Percentiles rank a stretch among this genome's conserved stretches.
Conservation (phyloP, 768 basidiomycete genomes). For the Saitozyma sp. region DNA sequence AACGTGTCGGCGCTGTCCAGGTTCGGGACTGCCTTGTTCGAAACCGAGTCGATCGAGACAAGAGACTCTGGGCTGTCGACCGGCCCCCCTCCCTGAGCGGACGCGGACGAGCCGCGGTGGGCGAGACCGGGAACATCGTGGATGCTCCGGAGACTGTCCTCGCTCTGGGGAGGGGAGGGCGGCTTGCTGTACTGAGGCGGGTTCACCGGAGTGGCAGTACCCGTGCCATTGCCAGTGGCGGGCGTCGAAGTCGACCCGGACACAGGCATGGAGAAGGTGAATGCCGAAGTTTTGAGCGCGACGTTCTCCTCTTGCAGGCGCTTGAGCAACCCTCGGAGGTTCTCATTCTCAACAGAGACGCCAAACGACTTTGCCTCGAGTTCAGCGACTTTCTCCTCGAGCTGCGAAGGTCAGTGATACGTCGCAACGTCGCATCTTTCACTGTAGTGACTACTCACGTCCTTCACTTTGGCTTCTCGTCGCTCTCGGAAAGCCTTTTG, state of each 20-base stretch:
- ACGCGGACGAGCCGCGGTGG: conserved; percentile 13
- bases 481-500: conserved; percentile 96
- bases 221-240: background rate
- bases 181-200: conserved; percentile 17
- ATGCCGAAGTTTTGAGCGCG: conserved; percentile 72
- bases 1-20: conserved; percentile 22
- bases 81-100: background rate
- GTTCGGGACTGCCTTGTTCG: conserved; percentile 3
- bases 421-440: background rate
- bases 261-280: conserved; percentile 78
- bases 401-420: conserved; percentile 55
- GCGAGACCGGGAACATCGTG: conserved; percentile 23
- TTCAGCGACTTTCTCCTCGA: conserved; percentile 86
- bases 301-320: conserved; percentile 86
- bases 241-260: conserved; percentile 22
- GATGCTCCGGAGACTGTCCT: conserved; percentile 29
- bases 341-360: conserved; percentile 76
- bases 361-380: conserved; percentile 79
- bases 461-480: conserved; percentile 95
- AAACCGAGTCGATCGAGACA: conserved; percentile 18
- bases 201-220: conserved; percentile 1
- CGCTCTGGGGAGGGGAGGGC: conserved; percentile 32
- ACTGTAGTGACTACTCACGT: conserved; percentile 61
- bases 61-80: conserved; percentile 31
- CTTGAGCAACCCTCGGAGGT: conserved; percentile 77